Base-by-base conservation (phyloP, 352 stramenopile genomes). In the Globisporangium heterothallicum region DNA sequence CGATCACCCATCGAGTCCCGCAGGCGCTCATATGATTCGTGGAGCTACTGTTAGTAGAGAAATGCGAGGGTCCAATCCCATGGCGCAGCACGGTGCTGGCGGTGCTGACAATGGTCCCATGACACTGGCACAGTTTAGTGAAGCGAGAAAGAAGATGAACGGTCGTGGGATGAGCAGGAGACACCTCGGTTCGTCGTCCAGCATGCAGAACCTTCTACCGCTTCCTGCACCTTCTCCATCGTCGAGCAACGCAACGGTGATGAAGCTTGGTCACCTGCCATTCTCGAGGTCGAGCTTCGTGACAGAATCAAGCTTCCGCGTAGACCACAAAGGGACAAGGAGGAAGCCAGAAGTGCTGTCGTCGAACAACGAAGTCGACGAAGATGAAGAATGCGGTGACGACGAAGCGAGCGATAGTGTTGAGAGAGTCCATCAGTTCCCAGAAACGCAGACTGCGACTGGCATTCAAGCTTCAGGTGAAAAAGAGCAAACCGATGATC, bases 101-200 rank as follows among this genome's bases (percentile, higher is more conserved):
- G 16, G 14, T n/a, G 42, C 18, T 7, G 56, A 63, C 6, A 51
- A 47, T 18, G 64, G 70, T 16, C n/a, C 48, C 2, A 64, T 78
- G 49, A 70, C 61, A 6, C 44, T 78, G 3, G 49, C 53, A 1
- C 68, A 78, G 44, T 78, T 78, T 48, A 63, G 56, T 0, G 68
- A 78, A 5, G 58, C 61, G 2, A 43, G 64, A 27, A 58, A 42
- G 27, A 63, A 56, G n/a, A 59, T 61, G 16, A 63, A 49, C 19
- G 59, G 42, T n/a, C 22, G 45, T n/a, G 56, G 53, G 1, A 42
- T 41, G n/a, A 61, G 56, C 18, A 46, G 44, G 13, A 30, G 21
- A 51, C 49, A 34, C 14, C 44, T 63, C 7, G 62, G 51, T 47
- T 58, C 50, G 2, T 63, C 58, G 0, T 45, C 56, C 4, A 61